Conservation (phyloP, 106 monocot species). For the Narthecium ossifragum region DNA sequence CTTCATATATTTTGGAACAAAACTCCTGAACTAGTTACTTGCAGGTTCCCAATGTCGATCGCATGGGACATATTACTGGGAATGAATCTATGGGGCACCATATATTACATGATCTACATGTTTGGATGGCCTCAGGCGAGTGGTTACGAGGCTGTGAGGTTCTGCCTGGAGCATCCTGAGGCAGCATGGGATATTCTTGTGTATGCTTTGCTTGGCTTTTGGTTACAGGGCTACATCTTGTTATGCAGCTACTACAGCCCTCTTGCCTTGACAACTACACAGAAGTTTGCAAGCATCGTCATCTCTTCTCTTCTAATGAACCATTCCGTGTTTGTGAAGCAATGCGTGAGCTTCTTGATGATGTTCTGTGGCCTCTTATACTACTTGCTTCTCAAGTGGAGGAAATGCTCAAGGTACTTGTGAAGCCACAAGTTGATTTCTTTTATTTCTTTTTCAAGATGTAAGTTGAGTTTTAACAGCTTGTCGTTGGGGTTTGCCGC, state of each 20-base stretch:
- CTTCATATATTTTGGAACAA: too few species aligned
- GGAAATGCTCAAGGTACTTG: too few species aligned
- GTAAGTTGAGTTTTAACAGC: too few species aligned
- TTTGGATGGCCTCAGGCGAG: conserved; percentile 71
- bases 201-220: conserved; percentile 77
- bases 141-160: conserved; percentile 65
- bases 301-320: conserved; percentile 79
- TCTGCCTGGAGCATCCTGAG: conserved; percentile 81
- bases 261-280: conserved; percentile 85
- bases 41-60: conserved; percentile 79
- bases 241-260: conserved; percentile 75
- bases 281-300: conserved; percentile 96
- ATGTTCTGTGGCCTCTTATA: conserved; percentile 83
- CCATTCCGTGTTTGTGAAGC: conserved; percentile 65
- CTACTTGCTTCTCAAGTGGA: conserved; percentile 31
- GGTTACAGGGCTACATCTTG: conserved; percentile 96
- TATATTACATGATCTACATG: conserved; percentile 75
- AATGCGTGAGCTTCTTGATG: conserved; percentile 89
- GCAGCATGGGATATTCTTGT: conserved; percentile 94
- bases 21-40: too few species aligned
- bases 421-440: too few species aligned
- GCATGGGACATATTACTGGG: conserved; percentile 99
- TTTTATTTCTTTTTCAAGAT: too few species aligned
- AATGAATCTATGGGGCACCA: conserved; percentile 95
- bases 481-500: too few species aligned